Percentiles rank a stretch among this genome's conserved stretches.
phyloP scores from a whole-genome alignment of 495 filamentous ascomycete species.

The Hypoxylon lienhwacheense region DNA sequence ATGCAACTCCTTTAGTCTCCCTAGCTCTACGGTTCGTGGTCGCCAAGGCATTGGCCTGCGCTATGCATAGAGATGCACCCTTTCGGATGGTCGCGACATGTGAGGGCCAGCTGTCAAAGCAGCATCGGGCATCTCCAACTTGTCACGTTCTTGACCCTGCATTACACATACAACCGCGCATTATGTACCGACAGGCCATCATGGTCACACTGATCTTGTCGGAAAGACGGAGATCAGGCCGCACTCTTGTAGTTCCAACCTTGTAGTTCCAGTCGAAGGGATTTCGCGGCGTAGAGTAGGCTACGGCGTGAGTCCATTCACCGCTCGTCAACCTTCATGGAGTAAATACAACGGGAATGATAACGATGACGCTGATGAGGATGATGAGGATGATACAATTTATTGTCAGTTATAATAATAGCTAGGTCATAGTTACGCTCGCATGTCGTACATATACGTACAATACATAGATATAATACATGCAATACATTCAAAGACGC shows the following conservation, averaged over 20 bases:
- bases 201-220: conserved; percentile 36
- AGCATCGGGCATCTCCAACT: conserved; percentile 37
- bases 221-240: conserved; percentile 37
- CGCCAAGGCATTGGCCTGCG: conserved; percentile 35
- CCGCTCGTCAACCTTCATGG: conserved; percentile 9
- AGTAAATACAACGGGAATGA: conserved; percentile 11
- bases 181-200: conserved; percentile 8
- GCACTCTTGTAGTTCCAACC: too few relatives aligned
- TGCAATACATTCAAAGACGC: too few relatives aligned
- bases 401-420: conserved; percentile 31
- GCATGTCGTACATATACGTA: neutral
- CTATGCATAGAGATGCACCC: conserved; percentile 35
- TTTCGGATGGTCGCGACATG: conserved; percentile 28
- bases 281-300: conserved; percentile 15
- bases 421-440: conserved; percentile 4
- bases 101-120: conserved; percentile 37
- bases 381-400: conserved; percentile 26
- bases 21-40: conserved; percentile 29
- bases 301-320: conserved; percentile 15
- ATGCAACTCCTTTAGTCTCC: too few relatives aligned
- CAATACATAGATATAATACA: neutral
- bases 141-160: conserved; percentile 37
- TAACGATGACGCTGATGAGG: conserved; percentile 7
- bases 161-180: conserved; percentile 16
- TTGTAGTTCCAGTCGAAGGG: conserved; percentile 27